phyloP scores from a whole-genome alignment of 2,329 filamentous ascomycete species.

The Fusarium dimerum region DNA sequence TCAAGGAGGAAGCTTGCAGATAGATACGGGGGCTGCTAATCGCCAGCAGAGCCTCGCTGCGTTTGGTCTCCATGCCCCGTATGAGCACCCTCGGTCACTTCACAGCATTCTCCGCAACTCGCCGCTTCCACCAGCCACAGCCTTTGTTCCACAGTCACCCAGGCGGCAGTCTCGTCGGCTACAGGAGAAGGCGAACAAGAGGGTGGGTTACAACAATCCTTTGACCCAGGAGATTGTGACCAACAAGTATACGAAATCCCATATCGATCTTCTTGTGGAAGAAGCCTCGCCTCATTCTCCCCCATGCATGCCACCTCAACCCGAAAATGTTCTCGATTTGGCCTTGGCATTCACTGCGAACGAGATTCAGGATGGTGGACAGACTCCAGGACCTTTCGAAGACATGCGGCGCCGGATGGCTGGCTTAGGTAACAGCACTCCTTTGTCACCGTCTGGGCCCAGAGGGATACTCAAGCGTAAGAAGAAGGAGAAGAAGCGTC shows the following conservation, averaged over 20 bases:
- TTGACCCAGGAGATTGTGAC: constrained; percentile 65
- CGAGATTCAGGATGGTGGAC: constrained; percentile 60
- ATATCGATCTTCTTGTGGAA: constrained; percentile 63
- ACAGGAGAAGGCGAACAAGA: constrained; percentile 54
- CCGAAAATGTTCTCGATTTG: constrained; percentile 48
- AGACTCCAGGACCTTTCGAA: constrained; percentile 64
- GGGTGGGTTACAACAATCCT: constrained; percentile 63
- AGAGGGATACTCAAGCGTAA: constrained; percentile 55
- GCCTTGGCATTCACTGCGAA: constrained; percentile 53
- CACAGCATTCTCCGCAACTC: constrained; percentile 69
- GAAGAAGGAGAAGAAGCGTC: constrained; percentile 59
- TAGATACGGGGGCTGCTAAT: constrained; percentile 16
- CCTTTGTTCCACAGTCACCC: constrained; percentile 53
- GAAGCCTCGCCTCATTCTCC: constrained; percentile 54
- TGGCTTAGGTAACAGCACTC: constrained; percentile 44
- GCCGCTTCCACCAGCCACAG: constrained; percentile 55
- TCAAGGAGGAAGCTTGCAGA: constrained; percentile 4
- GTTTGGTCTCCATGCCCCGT: constrained; percentile 46
- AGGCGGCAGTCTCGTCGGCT: constrained; percentile 55
- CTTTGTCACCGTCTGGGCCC: constrained; percentile 41
- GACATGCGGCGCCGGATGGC: constrained; percentile 62
- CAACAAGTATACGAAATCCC: constrained; percentile 61
- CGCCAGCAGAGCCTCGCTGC: constrained; percentile 16
- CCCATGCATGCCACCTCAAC: constrained; percentile 30
- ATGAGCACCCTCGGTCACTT: constrained; percentile 58